Evolutionary conservation across 306 rosid genomes (phyloP).

Genomic region (Vigna unguiculata): DNA sequence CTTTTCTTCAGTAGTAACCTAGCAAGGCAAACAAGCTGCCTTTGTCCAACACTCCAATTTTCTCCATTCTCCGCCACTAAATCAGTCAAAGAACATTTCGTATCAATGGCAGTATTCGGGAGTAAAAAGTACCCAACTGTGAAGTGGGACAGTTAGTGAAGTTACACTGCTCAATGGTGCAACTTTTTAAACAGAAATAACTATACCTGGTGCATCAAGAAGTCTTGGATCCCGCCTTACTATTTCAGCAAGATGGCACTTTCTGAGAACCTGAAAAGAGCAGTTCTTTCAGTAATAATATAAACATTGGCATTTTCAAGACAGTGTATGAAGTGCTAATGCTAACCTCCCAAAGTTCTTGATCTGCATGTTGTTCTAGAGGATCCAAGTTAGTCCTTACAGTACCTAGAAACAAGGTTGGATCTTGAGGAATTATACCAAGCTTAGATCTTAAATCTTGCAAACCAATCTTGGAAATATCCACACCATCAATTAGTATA

Average conservation of each 20-base stretch:
- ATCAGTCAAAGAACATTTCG: constrained; percentile 27
- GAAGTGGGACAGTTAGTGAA: background rate
- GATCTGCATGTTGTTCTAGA: constrained; percentile 63
- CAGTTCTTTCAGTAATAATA: constrained; percentile 18
- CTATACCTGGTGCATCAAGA: constrained; percentile 86
- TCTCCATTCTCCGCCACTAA: constrained; percentile 94
- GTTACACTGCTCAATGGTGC: constrained; percentile 17
- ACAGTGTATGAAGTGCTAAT: background rate
- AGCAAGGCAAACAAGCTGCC: constrained; percentile 95
- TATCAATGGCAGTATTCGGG: background rate
- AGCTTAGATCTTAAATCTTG: constrained; percentile 80
- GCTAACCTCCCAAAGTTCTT: constrained; percentile 82
- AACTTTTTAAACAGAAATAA: constrained; percentile 5
- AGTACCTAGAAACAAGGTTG: constrained; percentile 73
- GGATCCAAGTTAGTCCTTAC: constrained; percentile 80
- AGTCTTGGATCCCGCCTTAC: constrained; percentile 67
- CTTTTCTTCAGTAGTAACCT: constrained; percentile 80
- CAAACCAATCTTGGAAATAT: constrained; percentile 72
- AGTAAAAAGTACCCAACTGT: background rate
- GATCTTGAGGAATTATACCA: constrained; percentile 84
- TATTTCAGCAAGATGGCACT: constrained; percentile 77
- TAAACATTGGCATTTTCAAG: background rate
- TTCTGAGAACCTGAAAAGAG: constrained; percentile 68
- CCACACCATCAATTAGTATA: constrained; percentile 65
- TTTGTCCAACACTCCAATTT: constrained; percentile 97